Percentiles rank a stretch among this genome's conserved stretches.
Conservation (phyloP, 1,284 basidiomycete genomes). For the Naganishia liquefaciens region DNA sequence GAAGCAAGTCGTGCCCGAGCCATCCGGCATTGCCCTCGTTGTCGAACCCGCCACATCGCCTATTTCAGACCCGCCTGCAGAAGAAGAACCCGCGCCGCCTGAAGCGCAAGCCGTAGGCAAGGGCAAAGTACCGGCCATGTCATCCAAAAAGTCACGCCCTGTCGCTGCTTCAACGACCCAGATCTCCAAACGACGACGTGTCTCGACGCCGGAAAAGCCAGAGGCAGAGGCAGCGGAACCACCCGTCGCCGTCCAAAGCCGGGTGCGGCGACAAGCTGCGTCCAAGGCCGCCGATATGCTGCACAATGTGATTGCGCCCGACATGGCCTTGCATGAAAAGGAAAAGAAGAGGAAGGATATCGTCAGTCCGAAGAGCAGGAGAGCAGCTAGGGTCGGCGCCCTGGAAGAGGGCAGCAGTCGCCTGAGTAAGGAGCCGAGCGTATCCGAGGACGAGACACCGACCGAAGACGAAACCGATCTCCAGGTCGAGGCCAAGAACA, state of each 20-base stretch:
- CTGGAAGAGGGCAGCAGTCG: slow-evolving; percentile 43
- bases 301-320: slow-evolving; percentile 70
- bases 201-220: slow-evolving; percentile 26
- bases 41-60: not conserved
- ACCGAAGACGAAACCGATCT: slow-evolving; percentile 19
- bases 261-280: slow-evolving; percentile 60
- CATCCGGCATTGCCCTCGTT: not conserved
- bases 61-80: not conserved
- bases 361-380: slow-evolving; percentile 43
- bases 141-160: slow-evolving; percentile 13
- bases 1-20: not conserved
- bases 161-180: slow-evolving; percentile 5
- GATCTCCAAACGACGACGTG: slow-evolving; percentile 18
- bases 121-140: slow-evolving; percentile 10
- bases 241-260: slow-evolving; percentile 25
- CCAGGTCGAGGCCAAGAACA: slow-evolving; percentile 10
- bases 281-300: slow-evolving; percentile 64
- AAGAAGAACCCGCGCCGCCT: slow-evolving; percentile 1
- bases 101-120: slow-evolving; percentile 1
- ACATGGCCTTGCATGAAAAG: slow-evolving; percentile 67
- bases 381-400: slow-evolving; percentile 37
- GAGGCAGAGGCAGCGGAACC: slow-evolving; percentile 51
- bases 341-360: slow-evolving; percentile 58
- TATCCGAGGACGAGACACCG: slow-evolving; percentile 4
- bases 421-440: slow-evolving; percentile 37